phyloP scores from a whole-genome alignment of 345 rosid genomes.

The Populus pruinosa region DNA sequence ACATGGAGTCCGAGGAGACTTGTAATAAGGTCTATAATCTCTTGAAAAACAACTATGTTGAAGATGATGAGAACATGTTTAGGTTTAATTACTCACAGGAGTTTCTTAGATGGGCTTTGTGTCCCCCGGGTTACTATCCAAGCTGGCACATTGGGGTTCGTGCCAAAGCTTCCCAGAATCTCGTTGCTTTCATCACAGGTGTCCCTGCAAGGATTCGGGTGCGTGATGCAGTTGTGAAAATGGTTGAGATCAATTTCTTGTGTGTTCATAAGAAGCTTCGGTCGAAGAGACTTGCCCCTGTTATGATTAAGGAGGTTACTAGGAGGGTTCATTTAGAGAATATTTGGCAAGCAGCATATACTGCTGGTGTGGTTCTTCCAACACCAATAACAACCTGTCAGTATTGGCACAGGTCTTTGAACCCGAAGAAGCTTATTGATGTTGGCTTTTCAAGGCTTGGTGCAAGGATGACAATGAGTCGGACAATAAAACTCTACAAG shows the following conservation, averaged over 20 bases:
- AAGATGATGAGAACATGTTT: conserved; percentile 96
- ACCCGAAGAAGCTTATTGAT: conserved; percentile 95
- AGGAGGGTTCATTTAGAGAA: conserved; percentile 91
- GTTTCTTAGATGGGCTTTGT: conserved; percentile 86
- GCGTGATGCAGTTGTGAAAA: conserved; percentile 63
- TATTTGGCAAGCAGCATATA: conserved; percentile 94
- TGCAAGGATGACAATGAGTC: conserved; percentile 94
- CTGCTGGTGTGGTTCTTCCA: conserved; percentile 90
- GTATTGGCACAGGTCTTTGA: conserved; percentile 95
- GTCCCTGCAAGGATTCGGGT: conserved; percentile 86
- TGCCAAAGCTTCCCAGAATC: conserved; percentile 71
- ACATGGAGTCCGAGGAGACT: conserved; percentile 69
- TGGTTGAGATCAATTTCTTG: conserved; percentile 94
- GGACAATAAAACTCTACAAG: conserved; percentile 85
- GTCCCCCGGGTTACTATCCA: conserved; percentile 71
- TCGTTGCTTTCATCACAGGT: conserved; percentile 90
- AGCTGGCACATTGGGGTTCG: conserved; percentile 96
- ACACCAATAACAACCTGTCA: conserved; percentile 86
- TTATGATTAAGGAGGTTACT: conserved; percentile 94
- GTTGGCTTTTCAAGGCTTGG: conserved; percentile 94
- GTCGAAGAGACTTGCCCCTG: conserved; percentile 91
- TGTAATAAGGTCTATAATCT: conserved; percentile 76
- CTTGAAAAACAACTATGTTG: conserved; percentile 80
- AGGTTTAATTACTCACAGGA: conserved; percentile 94
- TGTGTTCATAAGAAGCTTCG: conserved; percentile 96